Evolutionary conservation across 2,329 filamentous ascomycete species (phyloP), one percentile per base, ranked within the genome.

Genomic region (Aspergillus hortae): DNA sequence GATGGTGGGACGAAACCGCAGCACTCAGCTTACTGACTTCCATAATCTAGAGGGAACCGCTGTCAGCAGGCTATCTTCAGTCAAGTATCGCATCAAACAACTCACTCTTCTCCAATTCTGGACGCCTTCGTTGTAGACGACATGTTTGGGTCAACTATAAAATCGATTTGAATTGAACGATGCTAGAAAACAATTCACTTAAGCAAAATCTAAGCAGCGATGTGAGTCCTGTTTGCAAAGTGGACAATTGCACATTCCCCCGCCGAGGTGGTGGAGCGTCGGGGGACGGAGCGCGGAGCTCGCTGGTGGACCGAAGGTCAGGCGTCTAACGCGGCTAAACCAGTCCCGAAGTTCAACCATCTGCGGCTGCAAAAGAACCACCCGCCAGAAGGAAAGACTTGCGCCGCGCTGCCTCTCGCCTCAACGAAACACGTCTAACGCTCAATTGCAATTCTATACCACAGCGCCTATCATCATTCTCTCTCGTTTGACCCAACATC

Each of bases 51-150:
- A 56, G 64, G 53, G 54, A 70, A 67, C 67, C 58, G 23, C 63
- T 56, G 65, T 64, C 65, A 68, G 56, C 36, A 47, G 53, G 49
- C 46, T 32, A 11, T 46, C 19, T 33, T 44, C 19, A 25, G 27
- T 15, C 9, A 27, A 27, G 43, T 48, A 27, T 33, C 41, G 25
- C 41, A 50, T 46, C 27, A 47, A 51, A 35, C 23, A 15, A 73
- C 85, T 78, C 77, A 89, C 86, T 90, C 86, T 82, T 90, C 86
- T 65, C 86, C 87, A 70, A 88, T 75, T 59, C 86, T 81, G 57
- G 85, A 82, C 59, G 84, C 83, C 73, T 88, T 88, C 52, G 78
- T 83, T 19, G 77, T 78, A 19, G 84, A 38, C 15, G 35, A 75
- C 78, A 81, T 81, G 23, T 58, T 63, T 54, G 58, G 56, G 11